These are phyloP conservation scores for Moesziomyces globuligerus DNA, from an alignment of 1,284 basidiomycete genomes.

Conservation along the genomic window DNA sequence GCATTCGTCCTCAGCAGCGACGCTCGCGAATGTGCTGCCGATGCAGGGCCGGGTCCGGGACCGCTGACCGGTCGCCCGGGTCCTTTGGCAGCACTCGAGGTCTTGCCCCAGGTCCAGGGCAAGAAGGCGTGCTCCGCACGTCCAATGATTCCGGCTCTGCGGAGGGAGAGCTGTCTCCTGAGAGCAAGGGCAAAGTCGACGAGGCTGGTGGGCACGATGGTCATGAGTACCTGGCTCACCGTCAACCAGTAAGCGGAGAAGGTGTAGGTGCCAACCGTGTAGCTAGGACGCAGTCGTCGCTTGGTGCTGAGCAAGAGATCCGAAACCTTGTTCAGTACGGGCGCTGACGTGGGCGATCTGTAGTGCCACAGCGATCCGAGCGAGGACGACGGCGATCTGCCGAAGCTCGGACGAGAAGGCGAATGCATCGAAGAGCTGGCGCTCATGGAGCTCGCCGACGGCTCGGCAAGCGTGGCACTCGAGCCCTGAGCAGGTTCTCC, in stretches of 20 bases:
- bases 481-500: conserved; percentile 13
- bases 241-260: conserved; percentile 42
- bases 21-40: conserved; percentile 43
- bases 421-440: conserved; percentile 16
- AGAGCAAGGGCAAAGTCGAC: conserved; percentile 39
- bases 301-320: conserved; percentile 47
- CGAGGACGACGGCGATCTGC: conserved; percentile 46
- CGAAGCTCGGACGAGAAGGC: conserved; percentile 29
- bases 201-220: conserved; percentile 38
- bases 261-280: conserved; percentile 40
- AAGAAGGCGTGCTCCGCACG: conserved; percentile 46
- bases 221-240: conserved; percentile 37
- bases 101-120: conserved; percentile 35
- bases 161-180: conserved; percentile 40
- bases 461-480: background rate
- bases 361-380: conserved; percentile 44
- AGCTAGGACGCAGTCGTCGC: conserved; percentile 37
- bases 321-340: conserved; percentile 43
- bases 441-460: conserved; percentile 8
- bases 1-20: conserved; percentile 18
- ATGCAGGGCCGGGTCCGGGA: conserved; percentile 52
- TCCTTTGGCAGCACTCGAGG: background rate
- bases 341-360: conserved; percentile 43
- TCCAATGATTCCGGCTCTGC: conserved; percentile 39
- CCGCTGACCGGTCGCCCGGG: conserved; percentile 13